Conservation (phyloP, 129 eudicot genomes). For the Flaveria brownii region DNA sequence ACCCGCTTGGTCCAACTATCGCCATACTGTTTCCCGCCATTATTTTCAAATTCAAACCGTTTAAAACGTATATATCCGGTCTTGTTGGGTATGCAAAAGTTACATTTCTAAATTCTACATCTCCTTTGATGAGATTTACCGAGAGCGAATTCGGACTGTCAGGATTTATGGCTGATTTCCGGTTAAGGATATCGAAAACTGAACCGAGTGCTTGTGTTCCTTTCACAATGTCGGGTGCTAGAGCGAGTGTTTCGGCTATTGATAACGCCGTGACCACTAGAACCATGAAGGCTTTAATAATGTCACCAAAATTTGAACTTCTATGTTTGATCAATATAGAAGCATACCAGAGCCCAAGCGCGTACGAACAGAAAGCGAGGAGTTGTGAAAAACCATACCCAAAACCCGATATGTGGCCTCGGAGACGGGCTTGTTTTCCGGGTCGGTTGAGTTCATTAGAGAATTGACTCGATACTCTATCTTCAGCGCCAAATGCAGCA, state of each 20-base stretch:
- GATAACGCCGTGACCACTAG: conserved; percentile 65
- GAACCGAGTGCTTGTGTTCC: conserved; percentile 84
- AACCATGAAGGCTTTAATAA: conserved; percentile 78
- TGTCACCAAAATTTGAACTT: conserved; percentile 56
- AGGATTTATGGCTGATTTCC: conserved; percentile 57
- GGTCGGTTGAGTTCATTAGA: conserved; percentile 49
- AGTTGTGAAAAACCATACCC: conserved; percentile 70
- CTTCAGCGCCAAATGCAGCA: conserved; percentile 88
- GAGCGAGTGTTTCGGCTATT: conserved; percentile 76
- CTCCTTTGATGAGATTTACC: conserved; percentile 50
- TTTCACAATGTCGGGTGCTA: conserved; percentile 78
- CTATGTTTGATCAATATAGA: conserved; percentile 53
- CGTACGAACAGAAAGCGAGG: conserved; percentile 68
- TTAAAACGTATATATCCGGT: conserved; percentile 53
- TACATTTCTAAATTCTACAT: conserved; percentile 59
- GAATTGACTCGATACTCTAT: conserved; percentile 49
- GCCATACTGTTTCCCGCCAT: conserved; percentile 62
- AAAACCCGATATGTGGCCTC: conserved; percentile 77
- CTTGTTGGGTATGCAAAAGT: conserved; percentile 73
- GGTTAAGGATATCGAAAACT: conserved; percentile 59
- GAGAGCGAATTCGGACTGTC: conserved; percentile 41
- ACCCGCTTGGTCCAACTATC: conserved; percentile 79
- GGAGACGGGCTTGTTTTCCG: conserved; percentile 56
- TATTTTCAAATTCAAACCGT: conserved; percentile 52
- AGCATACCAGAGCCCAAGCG: conserved; percentile 84